phyloP scores from a whole-genome alignment of 1,139 yeast species.

The Suhomyces maxii region DNA sequence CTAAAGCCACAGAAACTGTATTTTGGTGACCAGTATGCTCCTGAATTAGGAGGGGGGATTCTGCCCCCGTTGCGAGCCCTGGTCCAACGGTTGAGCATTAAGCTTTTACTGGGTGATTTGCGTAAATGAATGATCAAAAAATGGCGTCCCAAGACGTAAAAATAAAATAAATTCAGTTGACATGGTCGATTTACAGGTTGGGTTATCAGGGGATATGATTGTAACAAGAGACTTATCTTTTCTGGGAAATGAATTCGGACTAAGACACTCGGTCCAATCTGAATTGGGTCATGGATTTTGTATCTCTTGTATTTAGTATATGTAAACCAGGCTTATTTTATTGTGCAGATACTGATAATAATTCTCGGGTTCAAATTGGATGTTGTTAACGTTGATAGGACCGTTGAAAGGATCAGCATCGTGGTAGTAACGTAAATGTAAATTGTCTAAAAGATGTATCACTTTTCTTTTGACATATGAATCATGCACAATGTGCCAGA shows the following conservation, averaged over 20 bases:
- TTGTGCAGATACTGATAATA: no score
- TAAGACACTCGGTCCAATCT: no score
- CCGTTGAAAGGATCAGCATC: no score
- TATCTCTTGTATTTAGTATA: background rate
- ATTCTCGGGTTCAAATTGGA: no score
- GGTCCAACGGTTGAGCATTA: background rate
- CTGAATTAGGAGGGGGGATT: background rate
- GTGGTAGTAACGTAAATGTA: no score
- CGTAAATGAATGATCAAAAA: slow-evolving; percentile 2
- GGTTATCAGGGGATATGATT: background rate
- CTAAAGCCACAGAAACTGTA: background rate
- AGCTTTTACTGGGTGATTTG: background rate
- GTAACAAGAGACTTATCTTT: background rate
- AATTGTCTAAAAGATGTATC: background rate
- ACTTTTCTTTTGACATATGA: background rate
- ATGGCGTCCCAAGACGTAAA: background rate
- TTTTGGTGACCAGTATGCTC: background rate
- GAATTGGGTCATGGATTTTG: background rate
- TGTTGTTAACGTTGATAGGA: no score
- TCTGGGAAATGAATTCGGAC: no score
- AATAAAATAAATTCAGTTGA: background rate
- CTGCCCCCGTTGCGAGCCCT: background rate
- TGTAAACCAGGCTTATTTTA: background rate
- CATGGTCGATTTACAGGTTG: background rate
- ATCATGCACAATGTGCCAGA: background rate